A percentile compares a stretch with the other conserved stretches of the same genome.
Evolutionary conservation across 2,329 filamentous ascomycete genomes (phyloP).

Genomic region (Blastomyces percursus): DNA sequence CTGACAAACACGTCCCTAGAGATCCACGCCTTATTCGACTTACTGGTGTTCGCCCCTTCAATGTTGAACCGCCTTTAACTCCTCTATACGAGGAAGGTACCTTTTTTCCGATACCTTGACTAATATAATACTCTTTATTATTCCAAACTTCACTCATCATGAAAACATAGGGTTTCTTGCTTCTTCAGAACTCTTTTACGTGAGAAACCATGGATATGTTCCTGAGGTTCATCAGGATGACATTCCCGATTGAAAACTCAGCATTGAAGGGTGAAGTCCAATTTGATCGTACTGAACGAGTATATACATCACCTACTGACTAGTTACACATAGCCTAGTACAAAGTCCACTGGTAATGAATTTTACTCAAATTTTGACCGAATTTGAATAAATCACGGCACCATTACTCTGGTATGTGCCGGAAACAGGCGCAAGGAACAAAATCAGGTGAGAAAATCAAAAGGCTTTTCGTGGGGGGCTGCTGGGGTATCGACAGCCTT

Average conservation of each 20-base stretch:
- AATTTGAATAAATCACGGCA: slow-evolving; percentile 72
- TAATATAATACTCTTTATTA: neutral
- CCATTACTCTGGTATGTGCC: slow-evolving; percentile 81
- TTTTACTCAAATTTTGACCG: slow-evolving; percentile 58
- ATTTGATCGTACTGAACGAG: neutral
- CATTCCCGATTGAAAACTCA: slow-evolving; percentile 69
- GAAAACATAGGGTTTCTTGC: slow-evolving; percentile 61
- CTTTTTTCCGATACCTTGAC: neutral
- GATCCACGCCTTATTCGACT: slow-evolving; percentile 74
- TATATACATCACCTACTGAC: slow-evolving; percentile 10
- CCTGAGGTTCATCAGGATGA: slow-evolving; percentile 62
- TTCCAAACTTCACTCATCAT: neutral
- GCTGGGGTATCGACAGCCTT: slow-evolving; percentile 78
- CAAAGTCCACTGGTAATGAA: slow-evolving; percentile 62
- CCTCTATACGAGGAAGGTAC: slow-evolving; percentile 56
- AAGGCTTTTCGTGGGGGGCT: slow-evolving; percentile 89
- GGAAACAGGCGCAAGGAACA: slow-evolving; percentile 90
- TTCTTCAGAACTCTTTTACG: slow-evolving; percentile 78
- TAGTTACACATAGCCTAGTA: slow-evolving; percentile 46
- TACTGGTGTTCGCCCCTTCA: slow-evolving; percentile 84
- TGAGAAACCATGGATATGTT: slow-evolving; percentile 79
- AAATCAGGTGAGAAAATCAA: slow-evolving; percentile 79
- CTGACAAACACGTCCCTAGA: slow-evolving; percentile 68
- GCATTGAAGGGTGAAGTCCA: slow-evolving; percentile 54
- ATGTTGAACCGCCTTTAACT: slow-evolving; percentile 72